Percentiles rank a stretch among this genome's conserved stretches.
These are phyloP conservation scores for Rhododendron kiyosumense DNA, from an alignment of 148 eudicot species.

Conservation along the genomic window DNA sequence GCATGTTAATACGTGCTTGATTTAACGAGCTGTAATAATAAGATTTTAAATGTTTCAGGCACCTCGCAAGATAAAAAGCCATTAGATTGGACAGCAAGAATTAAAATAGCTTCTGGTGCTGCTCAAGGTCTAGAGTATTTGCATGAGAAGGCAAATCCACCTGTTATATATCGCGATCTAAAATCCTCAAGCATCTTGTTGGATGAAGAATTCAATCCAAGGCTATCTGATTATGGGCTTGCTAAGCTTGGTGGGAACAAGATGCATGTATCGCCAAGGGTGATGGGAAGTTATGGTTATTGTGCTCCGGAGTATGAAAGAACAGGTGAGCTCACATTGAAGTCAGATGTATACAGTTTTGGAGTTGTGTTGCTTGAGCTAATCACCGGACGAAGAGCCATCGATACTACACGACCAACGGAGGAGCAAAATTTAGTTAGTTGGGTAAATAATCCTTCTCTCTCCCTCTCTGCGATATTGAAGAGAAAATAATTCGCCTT, in stretches of 20 bases:
- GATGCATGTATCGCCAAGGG: conserved; percentile 37
- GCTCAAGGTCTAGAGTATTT: conserved; percentile 60
- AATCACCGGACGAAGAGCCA: conserved; percentile 48
- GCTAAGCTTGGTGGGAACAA: conserved; percentile 43
- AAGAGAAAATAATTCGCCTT: background rate
- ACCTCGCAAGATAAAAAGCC: conserved; percentile 19
- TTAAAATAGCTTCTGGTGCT: conserved; percentile 58
- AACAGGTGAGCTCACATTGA: conserved; percentile 46
- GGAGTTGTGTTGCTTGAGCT: conserved; percentile 66
- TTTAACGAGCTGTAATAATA: background rate
- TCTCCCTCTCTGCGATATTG: background rate
- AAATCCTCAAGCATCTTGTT: conserved; percentile 56
- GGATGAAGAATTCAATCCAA: conserved; percentile 42
- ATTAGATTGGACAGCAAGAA: conserved; percentile 57
- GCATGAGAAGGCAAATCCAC: conserved; percentile 52
- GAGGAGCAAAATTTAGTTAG: conserved; percentile 62
- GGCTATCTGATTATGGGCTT: conserved; percentile 54
- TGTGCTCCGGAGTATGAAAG: conserved; percentile 63
- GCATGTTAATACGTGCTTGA: background rate
- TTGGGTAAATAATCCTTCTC: conserved; percentile 30
- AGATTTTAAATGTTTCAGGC: background rate
- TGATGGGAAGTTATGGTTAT: conserved; percentile 63
- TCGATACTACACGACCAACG: conserved; percentile 47
- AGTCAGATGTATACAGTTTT: conserved; percentile 62
- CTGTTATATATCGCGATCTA: conserved; percentile 51